These are phyloP conservation scores for Chionographis japonica DNA, from an alignment of 106 monocot species.

Conservation along the genomic window DNA sequence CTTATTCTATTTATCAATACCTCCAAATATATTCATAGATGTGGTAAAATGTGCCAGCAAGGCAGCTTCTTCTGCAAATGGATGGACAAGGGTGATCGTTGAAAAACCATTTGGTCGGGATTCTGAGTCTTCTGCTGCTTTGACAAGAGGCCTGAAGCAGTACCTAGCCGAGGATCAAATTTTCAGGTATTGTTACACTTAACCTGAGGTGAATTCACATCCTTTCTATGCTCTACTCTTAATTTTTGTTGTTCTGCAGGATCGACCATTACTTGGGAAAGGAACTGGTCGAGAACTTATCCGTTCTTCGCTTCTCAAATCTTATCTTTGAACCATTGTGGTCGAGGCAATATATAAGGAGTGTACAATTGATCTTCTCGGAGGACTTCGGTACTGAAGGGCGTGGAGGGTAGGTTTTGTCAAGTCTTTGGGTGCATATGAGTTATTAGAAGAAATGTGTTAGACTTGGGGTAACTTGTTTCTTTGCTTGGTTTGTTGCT, in stretches of 20 bases:
- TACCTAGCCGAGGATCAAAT: constrained; percentile 89
- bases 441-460: neutral
- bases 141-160: constrained; percentile 71
- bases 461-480: neutral
- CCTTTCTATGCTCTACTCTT: neutral
- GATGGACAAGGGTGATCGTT: constrained; percentile 95
- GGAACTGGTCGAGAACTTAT: constrained; percentile 91
- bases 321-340: constrained; percentile 90
- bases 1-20: constrained; percentile 84
- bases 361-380: constrained; percentile 94
- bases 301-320: constrained; percentile 92
- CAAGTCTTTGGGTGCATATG: neutral
- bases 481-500: neutral
- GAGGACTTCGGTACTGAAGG: constrained; percentile 99
- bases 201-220: neutral
- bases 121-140: constrained; percentile 78
- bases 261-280: constrained; percentile 97
- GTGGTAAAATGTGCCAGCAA: constrained; percentile 80
- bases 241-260: constrained; percentile 22
- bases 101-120: constrained; percentile 96
- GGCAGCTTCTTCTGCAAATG: constrained; percentile 76
- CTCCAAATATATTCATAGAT: constrained; percentile 90
- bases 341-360: constrained; percentile 95
- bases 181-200: constrained; percentile 49
- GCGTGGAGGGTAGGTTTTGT: constrained; percentile 66